These are phyloP conservation scores for Ascocoryne sarcoides DNA, from an alignment of 2,329 filamentous ascomycete genomes.

Conservation along the genomic window DNA sequence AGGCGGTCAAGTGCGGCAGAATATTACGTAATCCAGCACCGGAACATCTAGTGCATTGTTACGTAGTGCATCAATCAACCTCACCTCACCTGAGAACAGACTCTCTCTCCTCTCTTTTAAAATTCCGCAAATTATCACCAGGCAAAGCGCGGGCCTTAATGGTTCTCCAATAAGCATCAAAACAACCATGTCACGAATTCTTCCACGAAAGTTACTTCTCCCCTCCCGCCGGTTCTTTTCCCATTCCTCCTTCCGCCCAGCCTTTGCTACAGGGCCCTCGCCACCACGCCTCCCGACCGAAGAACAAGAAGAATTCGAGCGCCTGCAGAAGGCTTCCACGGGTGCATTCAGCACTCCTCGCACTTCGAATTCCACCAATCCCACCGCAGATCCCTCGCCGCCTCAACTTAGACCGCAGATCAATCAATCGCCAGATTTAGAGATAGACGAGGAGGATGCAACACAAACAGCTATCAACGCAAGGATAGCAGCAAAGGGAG, in stretches of 20 bases:
- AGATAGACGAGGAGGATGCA: slow-evolving; percentile 17
- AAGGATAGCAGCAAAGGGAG: slow-evolving; percentile 42
- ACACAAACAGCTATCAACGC: slow-evolving; percentile 28
- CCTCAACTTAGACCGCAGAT: slow-evolving; percentile 31
- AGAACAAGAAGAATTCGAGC: slow-evolving; percentile 85
- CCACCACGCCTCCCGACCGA: slow-evolving; percentile 82
- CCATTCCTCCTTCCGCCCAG: slow-evolving; percentile 20
- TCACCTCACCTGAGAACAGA: not conserved
- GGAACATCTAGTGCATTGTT: no score
- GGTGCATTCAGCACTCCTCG: slow-evolving; percentile 64
- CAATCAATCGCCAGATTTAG: slow-evolving; percentile 38
- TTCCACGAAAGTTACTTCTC: slow-evolving; percentile 20
- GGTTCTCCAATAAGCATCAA: no score
- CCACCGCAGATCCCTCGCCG: slow-evolving; percentile 12
- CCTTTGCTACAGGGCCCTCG: slow-evolving; percentile 49
- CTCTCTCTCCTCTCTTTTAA: not conserved
- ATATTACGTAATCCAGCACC: not conserved
- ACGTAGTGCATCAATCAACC: not conserved
- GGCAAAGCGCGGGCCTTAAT: no score
- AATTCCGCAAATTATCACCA: no score
- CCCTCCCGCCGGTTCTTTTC: slow-evolving; percentile 24
- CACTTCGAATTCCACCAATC: slow-evolving; percentile 13
- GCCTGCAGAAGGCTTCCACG: slow-evolving; percentile 69
- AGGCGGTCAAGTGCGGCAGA: not conserved
- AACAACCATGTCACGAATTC: slow-evolving; percentile 22